Percentiles rank a stretch among this genome's conserved stretches.
These are phyloP conservation scores for Sugiyamaella japonica DNA, from an alignment of 1,139 yeast genomes.

Conservation along the genomic window DNA sequence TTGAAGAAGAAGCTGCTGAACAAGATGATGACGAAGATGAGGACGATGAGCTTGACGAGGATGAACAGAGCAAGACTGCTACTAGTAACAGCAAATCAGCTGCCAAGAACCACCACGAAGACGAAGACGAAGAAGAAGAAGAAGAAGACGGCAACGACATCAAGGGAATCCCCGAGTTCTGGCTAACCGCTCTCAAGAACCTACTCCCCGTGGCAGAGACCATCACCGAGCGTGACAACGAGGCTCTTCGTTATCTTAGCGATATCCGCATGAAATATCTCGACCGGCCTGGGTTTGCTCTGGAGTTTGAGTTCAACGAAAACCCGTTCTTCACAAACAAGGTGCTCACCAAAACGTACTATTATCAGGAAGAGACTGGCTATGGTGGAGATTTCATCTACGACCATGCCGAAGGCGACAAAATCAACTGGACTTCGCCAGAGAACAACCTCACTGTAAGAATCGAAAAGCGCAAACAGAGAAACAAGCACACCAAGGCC, in stretches of 20 bases:
- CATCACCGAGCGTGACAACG: conserved; percentile 88
- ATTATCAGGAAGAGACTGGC: conserved; percentile 91
- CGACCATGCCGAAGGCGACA: conserved; percentile 93
- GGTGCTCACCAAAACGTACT: conserved; percentile 78
- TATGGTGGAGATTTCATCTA: conserved; percentile 95
- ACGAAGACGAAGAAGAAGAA: conserved; percentile 39
- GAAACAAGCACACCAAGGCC: conserved; percentile 96
- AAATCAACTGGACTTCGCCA: conserved; percentile 79
- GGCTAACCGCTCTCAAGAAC: conserved; percentile 95
- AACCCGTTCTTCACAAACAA: conserved; percentile 79
- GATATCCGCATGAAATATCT: conserved; percentile 83
- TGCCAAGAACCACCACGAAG: conserved; percentile 20
- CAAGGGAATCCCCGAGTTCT: conserved; percentile 88
- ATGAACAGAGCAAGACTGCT: conserved; percentile 37
- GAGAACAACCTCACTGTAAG: conserved; percentile 81
- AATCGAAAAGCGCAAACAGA: conserved; percentile 94
- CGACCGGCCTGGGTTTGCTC: conserved; percentile 85
- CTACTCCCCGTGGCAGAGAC: conserved; percentile 78
- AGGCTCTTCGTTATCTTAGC: conserved; percentile 65
- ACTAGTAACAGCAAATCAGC: conserved; percentile 33
- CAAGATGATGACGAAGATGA: conserved; percentile 50
- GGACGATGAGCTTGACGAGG: conserved; percentile 49
- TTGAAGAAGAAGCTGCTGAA: conserved; percentile 50
- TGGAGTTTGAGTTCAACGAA: conserved; percentile 74
- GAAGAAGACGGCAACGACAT: conserved; percentile 48